Percentiles rank a stretch among this genome's conserved stretches.
phyloP scores from a whole-genome alignment of 495 filamentous ascomycete species.

The Rhizodiscina lignyota region DNA sequence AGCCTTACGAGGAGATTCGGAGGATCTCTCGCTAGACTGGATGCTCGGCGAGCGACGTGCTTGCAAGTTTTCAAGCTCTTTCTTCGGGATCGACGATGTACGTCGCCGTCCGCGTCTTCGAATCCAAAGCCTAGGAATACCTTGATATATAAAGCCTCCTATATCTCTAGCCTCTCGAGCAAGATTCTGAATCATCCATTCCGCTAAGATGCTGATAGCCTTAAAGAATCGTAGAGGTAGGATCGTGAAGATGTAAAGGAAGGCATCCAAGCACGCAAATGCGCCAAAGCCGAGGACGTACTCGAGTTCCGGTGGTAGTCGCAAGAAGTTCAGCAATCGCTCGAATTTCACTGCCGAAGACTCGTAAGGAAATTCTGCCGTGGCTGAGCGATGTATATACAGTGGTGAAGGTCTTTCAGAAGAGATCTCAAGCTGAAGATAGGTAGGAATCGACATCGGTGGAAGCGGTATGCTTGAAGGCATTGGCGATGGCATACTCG shows the following conservation, averaged over 20 bases:
- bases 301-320: constrained; percentile 72
- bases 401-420: constrained; percentile 67
- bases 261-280: constrained; percentile 86
- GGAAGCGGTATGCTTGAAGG: constrained; percentile 60
- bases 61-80: constrained; percentile 17
- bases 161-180: constrained; percentile 50
- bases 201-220: constrained; percentile 55
- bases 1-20: neutral
- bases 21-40: neutral
- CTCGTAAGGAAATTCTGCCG: constrained; percentile 75
- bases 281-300: constrained; percentile 73
- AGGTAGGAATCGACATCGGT: constrained; percentile 72
- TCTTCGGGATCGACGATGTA: constrained; percentile 13
- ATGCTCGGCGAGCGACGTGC: constrained; percentile 12
- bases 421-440: constrained; percentile 76
- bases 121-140: constrained; percentile 60
- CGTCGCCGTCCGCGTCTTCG: constrained; percentile 21
- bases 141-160: constrained; percentile 54
- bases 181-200: constrained; percentile 53
- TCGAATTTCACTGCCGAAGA: constrained; percentile 93
- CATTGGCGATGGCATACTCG: constrained; percentile 43
- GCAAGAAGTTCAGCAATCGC: constrained; percentile 74
- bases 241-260: constrained; percentile 92
- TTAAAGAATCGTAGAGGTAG: constrained; percentile 80
- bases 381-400: constrained; percentile 64